These are phyloP conservation scores for Nakazawaea populi DNA, from an alignment of 805 yeast genomes.

Conservation along the genomic window DNA sequence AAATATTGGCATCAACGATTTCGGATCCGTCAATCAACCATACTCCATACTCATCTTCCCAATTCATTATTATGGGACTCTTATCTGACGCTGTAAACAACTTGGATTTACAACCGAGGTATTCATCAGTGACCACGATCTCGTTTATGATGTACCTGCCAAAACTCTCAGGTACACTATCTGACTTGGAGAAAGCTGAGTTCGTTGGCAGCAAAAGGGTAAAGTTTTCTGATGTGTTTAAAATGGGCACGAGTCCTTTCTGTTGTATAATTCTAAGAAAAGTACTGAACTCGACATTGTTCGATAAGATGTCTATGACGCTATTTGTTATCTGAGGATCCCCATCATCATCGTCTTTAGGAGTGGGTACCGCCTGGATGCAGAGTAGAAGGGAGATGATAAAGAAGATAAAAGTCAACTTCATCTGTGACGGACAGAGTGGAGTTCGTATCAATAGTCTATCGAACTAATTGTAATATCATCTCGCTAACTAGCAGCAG, in stretches of 20 bases:
- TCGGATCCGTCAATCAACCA: constrained; percentile 34
- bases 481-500: too few species aligned
- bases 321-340: constrained; percentile 28
- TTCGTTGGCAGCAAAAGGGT: constrained; percentile 81
- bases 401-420: not conserved
- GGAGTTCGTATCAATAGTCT: not conserved
- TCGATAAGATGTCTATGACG: constrained; percentile 64
- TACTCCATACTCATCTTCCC: constrained; percentile 23
- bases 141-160: constrained; percentile 29
- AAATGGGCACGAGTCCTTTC: constrained; percentile 52
- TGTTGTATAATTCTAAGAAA: constrained; percentile 58
- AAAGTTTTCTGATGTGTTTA: constrained; percentile 55
- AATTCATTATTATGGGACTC: constrained; percentile 25
- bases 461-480: too few species aligned
- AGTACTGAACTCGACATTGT: constrained; percentile 60
- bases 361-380: not conserved
- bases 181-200: constrained; percentile 48
- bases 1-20: constrained; percentile 52
- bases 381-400: not conserved
- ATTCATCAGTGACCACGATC: constrained; percentile 22
- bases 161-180: constrained; percentile 13
- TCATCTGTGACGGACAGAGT: not conserved
- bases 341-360: constrained; percentile 8
- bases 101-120: constrained; percentile 19
- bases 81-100: constrained; percentile 19